phyloP scores from a whole-genome alignment of 1,284 basidiomycete genomes.

The Coniophora puteana region DNA sequence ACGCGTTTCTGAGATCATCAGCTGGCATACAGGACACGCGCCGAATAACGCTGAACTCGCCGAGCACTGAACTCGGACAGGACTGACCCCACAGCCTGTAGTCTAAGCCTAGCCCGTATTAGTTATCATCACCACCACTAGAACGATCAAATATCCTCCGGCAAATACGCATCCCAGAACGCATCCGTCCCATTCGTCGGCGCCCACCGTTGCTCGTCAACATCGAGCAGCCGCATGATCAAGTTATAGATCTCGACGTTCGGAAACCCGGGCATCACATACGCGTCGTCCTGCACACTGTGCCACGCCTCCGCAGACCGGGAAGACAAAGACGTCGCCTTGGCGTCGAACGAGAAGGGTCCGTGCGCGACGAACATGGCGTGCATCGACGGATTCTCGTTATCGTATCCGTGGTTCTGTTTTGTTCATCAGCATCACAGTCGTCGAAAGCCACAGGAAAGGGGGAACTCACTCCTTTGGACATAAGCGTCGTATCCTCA shows the following conservation, averaged over 20 bases:
- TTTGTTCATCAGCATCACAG: not conserved
- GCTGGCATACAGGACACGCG: no score
- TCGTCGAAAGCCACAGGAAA: not conserved
- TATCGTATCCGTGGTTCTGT: slow-evolving; percentile 85
- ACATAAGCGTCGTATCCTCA: slow-evolving; percentile 62
- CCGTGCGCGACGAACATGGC: slow-evolving; percentile 90
- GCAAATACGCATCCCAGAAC: slow-evolving; percentile 77
- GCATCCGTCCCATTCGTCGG: slow-evolving; percentile 72
- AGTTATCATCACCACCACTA: not conserved
- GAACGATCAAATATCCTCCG: slow-evolving; percentile 1
- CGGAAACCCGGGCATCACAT: slow-evolving; percentile 75
- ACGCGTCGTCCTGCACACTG: slow-evolving; percentile 56
- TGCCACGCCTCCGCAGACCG: slow-evolving; percentile 56
- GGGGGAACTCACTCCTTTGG: slow-evolving; percentile 63
- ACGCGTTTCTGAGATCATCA: no score
- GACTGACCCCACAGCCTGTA: no score
- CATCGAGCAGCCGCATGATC: slow-evolving; percentile 69
- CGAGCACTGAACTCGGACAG: no score
- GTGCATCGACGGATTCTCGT: slow-evolving; percentile 72
- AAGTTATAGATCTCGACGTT: slow-evolving; percentile 87
- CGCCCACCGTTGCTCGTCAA: slow-evolving; percentile 51
- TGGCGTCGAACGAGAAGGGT: slow-evolving; percentile 71
- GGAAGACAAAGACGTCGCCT: slow-evolving; percentile 36
- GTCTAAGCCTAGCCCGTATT: no score
- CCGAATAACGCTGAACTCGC: no score